Base-by-base conservation (phyloP, 139 green algal genomes). In the Bryopsis sp. region DNA sequence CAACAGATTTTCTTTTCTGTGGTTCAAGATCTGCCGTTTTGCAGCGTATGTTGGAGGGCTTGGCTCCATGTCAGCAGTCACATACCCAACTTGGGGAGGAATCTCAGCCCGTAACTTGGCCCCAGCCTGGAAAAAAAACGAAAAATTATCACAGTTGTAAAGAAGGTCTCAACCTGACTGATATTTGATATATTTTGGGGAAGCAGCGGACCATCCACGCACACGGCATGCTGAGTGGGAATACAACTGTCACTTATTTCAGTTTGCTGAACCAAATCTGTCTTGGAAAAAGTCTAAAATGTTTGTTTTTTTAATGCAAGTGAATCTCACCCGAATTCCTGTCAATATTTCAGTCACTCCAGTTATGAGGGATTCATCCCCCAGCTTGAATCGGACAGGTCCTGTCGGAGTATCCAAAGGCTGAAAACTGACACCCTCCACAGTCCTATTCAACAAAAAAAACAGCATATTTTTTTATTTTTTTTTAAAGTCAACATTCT, bases 341-440 rank as follows among this genome's bases (percentile, higher is more conserved):
- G 43, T 26, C 6, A 65, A 33, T 26, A 7, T 26, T 24, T 65
- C 58, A 22, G 7, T 39, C 3, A 39, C 15, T 46, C 58, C 58
- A 39, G 24, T 6, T 28, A 65, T 39, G 5, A 39, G n/a, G 6
- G 11, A 15, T 39, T 24, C 6, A 5, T 39, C 48, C 2, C 79
- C 86, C 48, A 92, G 68, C 31, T 70, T 70, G 36, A 85, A 58
- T 2, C 28, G 34, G 22, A 95, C 54, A 1, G 87, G 82, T 0
- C 78, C 87, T 0, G 80, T 68, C 0, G 88, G 88, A 35, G 91
- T 71, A 71, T 94, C 84, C 3, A 67, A 66, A 0, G 88, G 88
- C 79, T 95, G 88, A 61, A 93, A 95, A 31, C 60, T 79, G 1
- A 92, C 80, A 8, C 87, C 88, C 64, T 95, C 84, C 1, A 95